Base-by-base conservation (phyloP, 1,284 basidiomycete genomes). In the Ustilago bromivora region DNA sequence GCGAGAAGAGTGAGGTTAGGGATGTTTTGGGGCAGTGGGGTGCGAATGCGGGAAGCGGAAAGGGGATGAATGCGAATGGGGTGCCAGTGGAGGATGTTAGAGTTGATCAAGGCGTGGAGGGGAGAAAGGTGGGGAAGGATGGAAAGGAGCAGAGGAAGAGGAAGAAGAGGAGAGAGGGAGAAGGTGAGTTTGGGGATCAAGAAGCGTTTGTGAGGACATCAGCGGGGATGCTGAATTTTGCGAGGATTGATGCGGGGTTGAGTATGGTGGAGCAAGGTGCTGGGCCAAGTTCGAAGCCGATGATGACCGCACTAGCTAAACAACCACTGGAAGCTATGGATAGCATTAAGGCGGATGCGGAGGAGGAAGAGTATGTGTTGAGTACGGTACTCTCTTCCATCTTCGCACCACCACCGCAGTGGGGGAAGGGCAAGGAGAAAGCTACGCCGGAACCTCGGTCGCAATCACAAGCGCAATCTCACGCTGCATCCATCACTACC, bases 141-240 rank as follows among this genome's bases (percentile, higher is more conserved):
- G 49, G 13, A n/a, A 57, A 57, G 31, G 36, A 58, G 35, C 56
- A 67, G 23, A 57, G 31, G 43, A 70, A 53, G 32, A 57, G 40
- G 51, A 66, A 43, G 52, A 56, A 58, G n/a, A 61, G 52, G 17
- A 57, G 31, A 31, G 75, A 49, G n/a, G 52, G 23, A 34, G 49
- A 69, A 8, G 54, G 76, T 0, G 80, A 83, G 1, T 86, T 87
- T 57, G 82, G 84, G 46, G 84, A 87, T 54, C 75, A 80, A 47
- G 90, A 90, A 5, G 94, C 94, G 0, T 89, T 96, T 36, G 85
- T 91, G 12, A 91, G 95, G n/a, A 94, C 92, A 0, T 88, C 91
- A 0, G 89, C 91, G 70, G 90, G 91, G 32, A 96, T 96, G 94
- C 54, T 66, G 47, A 66, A 71, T 7, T 85, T 82, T 43, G 34